A percentile compares a stretch with the other conserved stretches of the same genome.
Conservation (phyloP, 129 eudicot species). For the Pittosporum tobira region DNA sequence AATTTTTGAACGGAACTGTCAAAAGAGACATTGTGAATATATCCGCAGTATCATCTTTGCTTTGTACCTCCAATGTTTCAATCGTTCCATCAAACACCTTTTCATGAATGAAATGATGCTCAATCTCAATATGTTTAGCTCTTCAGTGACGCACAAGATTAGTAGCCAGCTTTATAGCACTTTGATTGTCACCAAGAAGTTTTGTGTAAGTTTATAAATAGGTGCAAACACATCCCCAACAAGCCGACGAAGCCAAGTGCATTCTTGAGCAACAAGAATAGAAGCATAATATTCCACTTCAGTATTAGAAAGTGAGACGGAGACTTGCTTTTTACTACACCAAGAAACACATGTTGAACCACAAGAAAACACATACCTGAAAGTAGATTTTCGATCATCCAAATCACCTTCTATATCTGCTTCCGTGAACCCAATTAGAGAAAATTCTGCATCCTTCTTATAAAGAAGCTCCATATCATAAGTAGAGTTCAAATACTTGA, state of each 20-base stretch:
- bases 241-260: not conserved
- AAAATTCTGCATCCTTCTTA: not conserved
- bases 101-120: conserved; percentile 4
- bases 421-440: not conserved
- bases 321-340: not conserved
- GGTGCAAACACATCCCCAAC: not conserved
- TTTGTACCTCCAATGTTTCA: not conserved
- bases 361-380: not conserved
- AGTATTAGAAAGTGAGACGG: too few relatives aligned
- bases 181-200: not conserved
- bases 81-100: conserved; percentile 5
- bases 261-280: not conserved
- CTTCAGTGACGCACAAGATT: not conserved
- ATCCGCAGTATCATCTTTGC: not conserved
- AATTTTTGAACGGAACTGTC: not conserved
- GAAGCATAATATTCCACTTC: not conserved
- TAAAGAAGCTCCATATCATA: not conserved
- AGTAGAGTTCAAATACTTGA: conserved; percentile 3
- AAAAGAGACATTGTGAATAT: not conserved
- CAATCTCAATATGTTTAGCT: not conserved
- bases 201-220: not conserved
- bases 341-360: not conserved
- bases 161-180: not conserved
- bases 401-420: not conserved
- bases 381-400: not conserved